Evolutionary conservation across 2,329 filamentous ascomycete genomes (phyloP).

Genomic region (Didymella lethalis): DNA sequence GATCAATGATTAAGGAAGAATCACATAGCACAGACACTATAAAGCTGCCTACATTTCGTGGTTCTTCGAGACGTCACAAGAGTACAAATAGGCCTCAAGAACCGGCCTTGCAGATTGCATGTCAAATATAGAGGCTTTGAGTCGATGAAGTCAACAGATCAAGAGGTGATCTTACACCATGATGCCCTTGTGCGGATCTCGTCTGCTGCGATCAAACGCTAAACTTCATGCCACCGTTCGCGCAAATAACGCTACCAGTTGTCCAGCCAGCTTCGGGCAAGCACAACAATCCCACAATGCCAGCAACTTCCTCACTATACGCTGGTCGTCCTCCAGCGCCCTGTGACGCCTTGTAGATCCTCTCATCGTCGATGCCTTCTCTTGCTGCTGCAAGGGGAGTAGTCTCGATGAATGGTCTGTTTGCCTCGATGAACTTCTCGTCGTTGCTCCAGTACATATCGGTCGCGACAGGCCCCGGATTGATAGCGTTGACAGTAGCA

Average conservation of each 20-base stretch:
- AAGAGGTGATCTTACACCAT: background rate
- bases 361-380: constrained; percentile 67
- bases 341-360: constrained; percentile 56
- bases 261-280: constrained; percentile 76
- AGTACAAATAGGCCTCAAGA: too few relatives aligned
- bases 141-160: background rate
- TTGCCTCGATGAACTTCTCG: constrained; percentile 64
- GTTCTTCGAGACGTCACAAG: background rate
- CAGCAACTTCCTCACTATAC: constrained; percentile 75
- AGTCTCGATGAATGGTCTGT: constrained; percentile 67
- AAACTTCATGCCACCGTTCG: constrained; percentile 75
- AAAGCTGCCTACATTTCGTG: background rate
- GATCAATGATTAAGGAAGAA: background rate
- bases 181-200: background rate
- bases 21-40: background rate
- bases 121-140: background rate
- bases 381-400: constrained; percentile 71
- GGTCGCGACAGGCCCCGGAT: constrained; percentile 68
- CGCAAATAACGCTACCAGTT: constrained; percentile 80
- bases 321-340: constrained; percentile 63
- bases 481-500: constrained; percentile 71
- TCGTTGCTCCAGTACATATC: constrained; percentile 70
- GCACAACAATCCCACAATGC: constrained; percentile 79
- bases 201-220: constrained; percentile 30
- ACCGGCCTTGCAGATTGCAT: background rate